Percentiles rank a stretch among this genome's conserved stretches.
These are phyloP conservation scores for Cyclotella kingstonii DNA, from an alignment of 108 stramenopile genomes.

Conservation along the genomic window DNA sequence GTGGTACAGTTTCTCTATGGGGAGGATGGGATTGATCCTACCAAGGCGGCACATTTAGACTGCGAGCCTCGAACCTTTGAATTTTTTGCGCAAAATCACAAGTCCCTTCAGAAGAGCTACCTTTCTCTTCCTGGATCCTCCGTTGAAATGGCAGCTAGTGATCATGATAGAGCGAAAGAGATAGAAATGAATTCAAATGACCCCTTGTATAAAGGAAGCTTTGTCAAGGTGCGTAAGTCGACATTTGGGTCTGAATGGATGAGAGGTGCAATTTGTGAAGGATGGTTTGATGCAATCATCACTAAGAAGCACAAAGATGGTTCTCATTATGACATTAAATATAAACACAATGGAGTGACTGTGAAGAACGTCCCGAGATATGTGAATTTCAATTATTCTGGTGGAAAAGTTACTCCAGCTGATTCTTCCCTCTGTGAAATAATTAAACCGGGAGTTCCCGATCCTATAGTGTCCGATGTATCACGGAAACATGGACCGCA, in stretches of 20 bases:
- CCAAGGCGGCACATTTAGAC: constrained; percentile 83
- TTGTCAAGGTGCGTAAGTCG: constrained; percentile 64
- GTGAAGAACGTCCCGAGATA: constrained; percentile 60
- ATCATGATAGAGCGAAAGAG: constrained; percentile 42
- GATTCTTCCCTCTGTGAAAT: constrained; percentile 58
- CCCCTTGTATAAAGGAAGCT: constrained; percentile 51
- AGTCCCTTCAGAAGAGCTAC: constrained; percentile 65
- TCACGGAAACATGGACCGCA: constrained; percentile 45
- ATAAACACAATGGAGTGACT: constrained; percentile 54
- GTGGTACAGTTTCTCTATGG: constrained; percentile 99
- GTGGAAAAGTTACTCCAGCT: constrained; percentile 46
- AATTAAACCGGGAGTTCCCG: constrained; percentile 63
- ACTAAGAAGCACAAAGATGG: constrained; percentile 51
- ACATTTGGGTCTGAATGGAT: constrained; percentile 67
- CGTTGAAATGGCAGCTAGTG: constrained; percentile 60
- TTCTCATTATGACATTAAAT: constrained; percentile 63
- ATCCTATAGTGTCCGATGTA: constrained; percentile 71
- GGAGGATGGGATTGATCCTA: constrained; percentile 98
- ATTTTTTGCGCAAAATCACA: constrained; percentile 87
- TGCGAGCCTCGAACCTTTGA: constrained; percentile 76
- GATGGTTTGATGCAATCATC: constrained; percentile 81
- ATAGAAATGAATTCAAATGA: constrained; percentile 21
- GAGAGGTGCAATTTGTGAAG: constrained; percentile 76
- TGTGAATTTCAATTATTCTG: constrained; percentile 60
- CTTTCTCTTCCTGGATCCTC: constrained; percentile 54